Base-by-base conservation (phyloP, 192 early-diverging fungal species). In the Dissophora globulifera region DNA sequence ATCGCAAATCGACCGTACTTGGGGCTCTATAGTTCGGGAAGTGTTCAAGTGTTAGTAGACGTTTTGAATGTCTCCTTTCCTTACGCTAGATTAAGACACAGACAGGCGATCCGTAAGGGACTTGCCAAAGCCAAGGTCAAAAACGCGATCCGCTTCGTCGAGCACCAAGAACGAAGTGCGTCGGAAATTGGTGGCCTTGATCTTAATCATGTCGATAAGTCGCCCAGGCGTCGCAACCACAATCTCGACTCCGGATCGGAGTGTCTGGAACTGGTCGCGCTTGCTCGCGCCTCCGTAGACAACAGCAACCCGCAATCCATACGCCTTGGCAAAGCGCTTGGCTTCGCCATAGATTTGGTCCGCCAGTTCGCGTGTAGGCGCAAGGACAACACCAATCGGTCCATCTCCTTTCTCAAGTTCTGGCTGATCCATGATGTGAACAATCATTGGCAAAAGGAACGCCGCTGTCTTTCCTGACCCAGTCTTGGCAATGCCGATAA, bases 131-230 rank as follows among this genome's bases (percentile, higher is more conserved):
- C 94, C 96, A 53, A 93, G 85, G 67, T 99, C 96, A 74, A 99
- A 89, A 90, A 97, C 96, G 27, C 97, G 89, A 78, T 99, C 97
- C 12, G 95, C 96, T 81, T 98, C 96, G 69, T 99, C 96, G 31
- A 98, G 85, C 2, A 98, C 96, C 50, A 98, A 74, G 58, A 89
- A 99, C 22, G 86, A 86, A 0, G 97, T 93, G 19, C 93, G 81
- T 41, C 80, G 78, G 16, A 96, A 85, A 58, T 91, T 92, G 8
- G 91, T 92, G 5, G 93, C 94, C 62, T 94, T 94, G 84, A 93
- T 94, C 68, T 92, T 91, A 41, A 96, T 82, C 81, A 96, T 84
- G 58, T 96, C 94, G 78, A 96, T 94, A 49, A 96, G 78, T 35
- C 94, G 82, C 27, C 94, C 94, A 1, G 94, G 94, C 0, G 94